A percentile compares a stretch with the other conserved stretches of the same genome.
Conservation (phyloP, 2,329 filamentous ascomycete species). For the Ophiosphaerella narmari region DNA sequence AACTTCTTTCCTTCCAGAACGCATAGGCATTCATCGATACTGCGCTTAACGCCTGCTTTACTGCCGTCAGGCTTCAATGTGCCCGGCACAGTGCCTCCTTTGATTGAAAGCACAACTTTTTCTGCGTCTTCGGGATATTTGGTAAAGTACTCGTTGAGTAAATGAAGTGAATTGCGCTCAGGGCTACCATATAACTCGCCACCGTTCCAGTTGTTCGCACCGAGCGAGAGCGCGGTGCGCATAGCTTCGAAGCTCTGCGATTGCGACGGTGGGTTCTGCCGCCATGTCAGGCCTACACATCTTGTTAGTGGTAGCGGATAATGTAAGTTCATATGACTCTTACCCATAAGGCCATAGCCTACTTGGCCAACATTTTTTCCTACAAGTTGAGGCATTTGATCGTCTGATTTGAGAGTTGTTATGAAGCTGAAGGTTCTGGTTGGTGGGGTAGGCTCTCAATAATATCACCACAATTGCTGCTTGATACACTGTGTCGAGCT, state of each 20-base stretch:
- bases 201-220: constrained; percentile 57
- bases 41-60: constrained; percentile 47
- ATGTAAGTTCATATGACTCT: not conserved
- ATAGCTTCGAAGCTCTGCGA: constrained; percentile 51
- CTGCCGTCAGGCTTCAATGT: constrained; percentile 47
- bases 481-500: not conserved
- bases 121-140: constrained; percentile 56
- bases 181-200: constrained; percentile 55
- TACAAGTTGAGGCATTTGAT: constrained; percentile 40
- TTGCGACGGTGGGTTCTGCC: constrained; percentile 41
- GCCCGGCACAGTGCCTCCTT: constrained; percentile 49
- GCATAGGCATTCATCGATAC: constrained; percentile 53
- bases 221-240: constrained; percentile 48
- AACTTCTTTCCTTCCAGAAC: constrained; percentile 54
- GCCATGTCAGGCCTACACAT: constrained; percentile 52
- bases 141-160: constrained; percentile 57
- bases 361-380: constrained; percentile 47
- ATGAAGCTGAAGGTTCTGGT: not conserved
- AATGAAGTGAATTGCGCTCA: constrained; percentile 53
- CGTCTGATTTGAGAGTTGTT: not conserved
- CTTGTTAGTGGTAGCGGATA: constrained; percentile 12
- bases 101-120: constrained; percentile 58
- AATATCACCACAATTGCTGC: not conserved
- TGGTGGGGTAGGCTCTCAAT: not conserved
- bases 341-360: constrained; percentile 56